Base-by-base conservation (phyloP, 2,329 filamentous ascomycete species). In the Teratosphaeriaceae sp. region DNA sequence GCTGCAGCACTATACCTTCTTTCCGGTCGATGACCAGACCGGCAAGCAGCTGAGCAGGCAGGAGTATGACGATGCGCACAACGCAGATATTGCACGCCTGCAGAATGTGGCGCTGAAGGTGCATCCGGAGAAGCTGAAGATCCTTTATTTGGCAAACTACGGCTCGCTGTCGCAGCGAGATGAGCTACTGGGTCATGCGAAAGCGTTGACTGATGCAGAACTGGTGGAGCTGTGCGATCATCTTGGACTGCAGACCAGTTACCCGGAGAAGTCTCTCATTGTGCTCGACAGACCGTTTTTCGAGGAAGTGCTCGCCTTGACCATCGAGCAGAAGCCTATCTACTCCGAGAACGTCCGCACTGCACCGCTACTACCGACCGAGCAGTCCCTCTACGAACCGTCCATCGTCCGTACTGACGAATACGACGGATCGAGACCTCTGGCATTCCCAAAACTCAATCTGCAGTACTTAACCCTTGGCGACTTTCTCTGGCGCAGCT, bases 401-500 rank as follows among this genome's bases (percentile, higher is more conserved):
- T 79, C 80, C 20, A 76, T 95, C 41, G 66, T 89, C 43, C 79
- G 88, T 45, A 90, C 90, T 44, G 89, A 96, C 56, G 75, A 74
- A 6, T 97, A 96, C 56, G 84, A 95, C 62, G 89, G 89, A 20
- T 88, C 87, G 19, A 79, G 79, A 37, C 89, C 92, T 4, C 73
- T 98, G 45, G 87, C 92, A 2, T 80, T 98, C 33, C 92, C 92
- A 2, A 98, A 98, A 62, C 68, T 97, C 35, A 98, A 96, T 55
- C 71, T 98, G 21, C 92, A 98, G 60, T 98, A 98, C 64, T 73
- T 98, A 12, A 94, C 89, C 2, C 80, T 95, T 39, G 88, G 88
- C 2, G 92, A 98, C 64, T 98, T 98, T 56, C 69, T 98, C n/a
- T 98, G 89, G 88, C 79, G 94, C 49, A 88, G 90, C 0, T 83